Conservation (phyloP, 2,329 filamentous ascomycete genomes). For the Penicillium olsonii region DNA sequence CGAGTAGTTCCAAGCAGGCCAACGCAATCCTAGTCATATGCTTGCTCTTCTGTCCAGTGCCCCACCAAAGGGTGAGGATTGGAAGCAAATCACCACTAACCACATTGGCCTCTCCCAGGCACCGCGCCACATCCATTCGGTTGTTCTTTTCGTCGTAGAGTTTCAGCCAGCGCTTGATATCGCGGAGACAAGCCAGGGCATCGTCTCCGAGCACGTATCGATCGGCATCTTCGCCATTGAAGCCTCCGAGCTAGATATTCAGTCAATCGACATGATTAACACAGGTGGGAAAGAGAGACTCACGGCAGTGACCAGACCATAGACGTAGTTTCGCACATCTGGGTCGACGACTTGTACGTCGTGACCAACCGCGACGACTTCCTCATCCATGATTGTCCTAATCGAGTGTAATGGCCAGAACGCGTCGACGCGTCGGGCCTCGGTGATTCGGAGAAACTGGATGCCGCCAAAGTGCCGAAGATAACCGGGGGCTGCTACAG, state of each 20-base stretch:
- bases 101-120: constrained; percentile 88
- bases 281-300: constrained; percentile 38
- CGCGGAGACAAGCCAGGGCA: constrained; percentile 84
- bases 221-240: constrained; percentile 75
- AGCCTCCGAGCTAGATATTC: constrained; percentile 72
- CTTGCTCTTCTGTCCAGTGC: constrained; percentile 69
- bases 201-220: constrained; percentile 90
- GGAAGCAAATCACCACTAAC: constrained; percentile 85
- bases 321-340: constrained; percentile 89
- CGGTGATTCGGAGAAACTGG: constrained; percentile 24
- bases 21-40: constrained; percentile 78
- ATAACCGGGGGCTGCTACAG: constrained; percentile 19
- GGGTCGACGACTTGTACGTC: constrained; percentile 71
- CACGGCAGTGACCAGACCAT: constrained; percentile 90
- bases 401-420: constrained; percentile 16
- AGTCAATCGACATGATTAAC: constrained; percentile 17
- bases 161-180: constrained; percentile 92
- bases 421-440: constrained; percentile 26
- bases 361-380: constrained; percentile 42
- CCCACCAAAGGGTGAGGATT: constrained; percentile 81
- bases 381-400: constrained; percentile 42
- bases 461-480: constrained; percentile 21
- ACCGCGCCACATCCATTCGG: constrained; percentile 91
- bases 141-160: constrained; percentile 93
- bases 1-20: constrained; percentile 85